Evolutionary conservation across 108 stramenopile genomes (phyloP).

Genomic region (Fragilariopsis cylindrus): DNA sequence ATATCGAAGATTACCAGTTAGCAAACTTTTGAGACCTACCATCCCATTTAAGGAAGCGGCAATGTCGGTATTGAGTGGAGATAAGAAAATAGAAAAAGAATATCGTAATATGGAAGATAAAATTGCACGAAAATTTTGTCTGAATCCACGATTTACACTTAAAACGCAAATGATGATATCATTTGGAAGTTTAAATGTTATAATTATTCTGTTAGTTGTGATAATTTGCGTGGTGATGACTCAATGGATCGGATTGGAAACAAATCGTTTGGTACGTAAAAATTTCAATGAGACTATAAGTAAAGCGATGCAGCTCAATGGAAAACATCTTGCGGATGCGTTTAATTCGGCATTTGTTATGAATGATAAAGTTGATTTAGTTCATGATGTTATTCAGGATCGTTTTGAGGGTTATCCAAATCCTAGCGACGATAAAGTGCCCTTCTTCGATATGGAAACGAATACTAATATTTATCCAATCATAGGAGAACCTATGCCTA

Average conservation of each 20-base stretch:
- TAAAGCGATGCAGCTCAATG: slow-evolving; percentile 14
- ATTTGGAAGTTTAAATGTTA: slow-evolving; percentile 41
- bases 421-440: slow-evolving; percentile 38
- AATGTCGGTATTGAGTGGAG: slow-evolving; percentile 22
- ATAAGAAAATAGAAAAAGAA: slow-evolving; percentile 9
- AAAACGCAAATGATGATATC: slow-evolving; percentile 49
- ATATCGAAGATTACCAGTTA: slow-evolving; percentile 19
- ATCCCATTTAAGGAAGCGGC: not conserved
- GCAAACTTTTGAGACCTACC: slow-evolving; percentile 20
- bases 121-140: slow-evolving; percentile 20
- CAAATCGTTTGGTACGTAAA: slow-evolving; percentile 22
- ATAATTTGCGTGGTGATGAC: slow-evolving; percentile 33
- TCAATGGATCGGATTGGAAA: slow-evolving; percentile 23
- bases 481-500: slow-evolving; percentile 24
- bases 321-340: slow-evolving; percentile 43
- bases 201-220: slow-evolving; percentile 42
- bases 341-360: slow-evolving; percentile 13
- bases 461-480: slow-evolving; percentile 23
- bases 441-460: slow-evolving; percentile 41
- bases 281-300: slow-evolving; percentile 19
- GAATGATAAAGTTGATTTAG: slow-evolving; percentile 19
- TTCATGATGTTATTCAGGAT: slow-evolving; percentile 45
- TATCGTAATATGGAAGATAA: slow-evolving; percentile 3
- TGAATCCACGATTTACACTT: slow-evolving; percentile 41
- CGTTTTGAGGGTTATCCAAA: slow-evolving; percentile 55